Base-by-base conservation (phyloP, 306 rosid genomes). In the Vicia faba region DNA sequence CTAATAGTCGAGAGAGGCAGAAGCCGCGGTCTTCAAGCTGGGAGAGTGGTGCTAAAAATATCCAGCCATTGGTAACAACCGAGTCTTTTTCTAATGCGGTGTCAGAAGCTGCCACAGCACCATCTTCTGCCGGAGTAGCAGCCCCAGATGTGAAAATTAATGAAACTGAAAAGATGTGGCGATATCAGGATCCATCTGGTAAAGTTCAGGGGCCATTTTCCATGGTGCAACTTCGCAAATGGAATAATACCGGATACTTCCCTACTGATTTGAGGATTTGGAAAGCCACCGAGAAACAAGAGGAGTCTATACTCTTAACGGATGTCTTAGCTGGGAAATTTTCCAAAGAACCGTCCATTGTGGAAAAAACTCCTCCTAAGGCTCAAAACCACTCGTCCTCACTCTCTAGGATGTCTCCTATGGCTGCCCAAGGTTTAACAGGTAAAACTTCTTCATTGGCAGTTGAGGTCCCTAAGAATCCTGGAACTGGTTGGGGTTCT, bases 121-220 rank as follows among this genome's bases (percentile, higher is more conserved):
- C 89, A 64, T 78, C 81, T 46, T 70, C 87, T 29, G 65, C 78
- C 0, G 81, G 78, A 29, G 61, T 61, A 60, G 68, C 85, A 12
- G 83, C 78, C 46, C 68, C 89, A 44, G 78, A 78, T 5, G 60
- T 84, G 69, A 72, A 77, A 75, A 57, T 82, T 68, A 90, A 88
- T 75, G 99, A 95, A 70, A 23, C 89, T 33, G 97, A 95, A 76
- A 95, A 90, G 80, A 79, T 78, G 12, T 90, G 99, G 99, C 88
- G 78, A 74, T 95, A 95, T 74, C 66, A 85, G 77, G 99, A 95
- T 82, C 99, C 99, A 16, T 79, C 96, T n/a, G 99, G 95, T 53
- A 95, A 95, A 81, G 75, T 88, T 64, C 99, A 95, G 83, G 99
- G 99, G 66, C 99, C 99, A 43, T 95, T 95, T 85, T 95, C 97